phyloP scores from a whole-genome alignment of 139 green algal species.

The Penium margaritaceum region DNA sequence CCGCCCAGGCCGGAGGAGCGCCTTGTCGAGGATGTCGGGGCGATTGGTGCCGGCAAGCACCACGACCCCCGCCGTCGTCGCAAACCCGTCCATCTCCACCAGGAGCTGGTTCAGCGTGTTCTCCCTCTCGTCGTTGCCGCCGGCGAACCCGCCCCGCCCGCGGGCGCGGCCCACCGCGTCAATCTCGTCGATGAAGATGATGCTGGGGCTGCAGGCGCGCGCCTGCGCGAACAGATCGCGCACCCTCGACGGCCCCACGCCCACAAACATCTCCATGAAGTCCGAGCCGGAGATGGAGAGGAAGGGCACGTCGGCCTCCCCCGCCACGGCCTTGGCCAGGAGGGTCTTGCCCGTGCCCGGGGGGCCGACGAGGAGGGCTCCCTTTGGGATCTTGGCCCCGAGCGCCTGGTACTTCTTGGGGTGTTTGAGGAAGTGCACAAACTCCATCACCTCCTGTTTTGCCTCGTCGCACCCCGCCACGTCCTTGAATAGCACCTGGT shows the following conservation, averaged over 20 bases:
- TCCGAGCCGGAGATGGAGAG: conserved; percentile 70
- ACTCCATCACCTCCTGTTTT: conserved; percentile 68
- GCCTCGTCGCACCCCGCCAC: conserved; percentile 83
- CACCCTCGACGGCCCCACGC: conserved; percentile 81
- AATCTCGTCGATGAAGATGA: conserved; percentile 99
- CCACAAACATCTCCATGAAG: conserved; percentile 99
- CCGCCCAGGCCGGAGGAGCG: conserved; percentile 77
- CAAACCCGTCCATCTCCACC: conserved; percentile 98
- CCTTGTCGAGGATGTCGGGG: conserved; percentile 76
- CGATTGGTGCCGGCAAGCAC: conserved; percentile 89
- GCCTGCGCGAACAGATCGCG: conserved; percentile 90
- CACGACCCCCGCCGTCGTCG: conserved; percentile 81
- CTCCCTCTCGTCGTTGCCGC: conserved; percentile 94
- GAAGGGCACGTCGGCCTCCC: conserved; percentile 57
- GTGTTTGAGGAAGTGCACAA: conserved; percentile 81
- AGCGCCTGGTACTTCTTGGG: conserved; percentile 67
- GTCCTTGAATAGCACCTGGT: conserved; percentile 78
- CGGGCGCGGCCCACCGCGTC: conserved; percentile 72
- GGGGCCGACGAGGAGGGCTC: conserved; percentile 86
- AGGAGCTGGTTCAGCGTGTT: conserved; percentile 75
- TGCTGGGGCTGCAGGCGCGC: conserved; percentile 72
- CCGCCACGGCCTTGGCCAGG: conserved; percentile 71
- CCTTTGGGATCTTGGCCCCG: conserved; percentile 84
- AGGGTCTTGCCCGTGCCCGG: conserved; percentile 77
- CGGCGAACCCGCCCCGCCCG: conserved; percentile 85